Percentiles rank a stretch among this genome's conserved stretches.
Evolutionary conservation across 2,329 filamentous ascomycete genomes (phyloP).

Genomic region (Microsporum audouinii): DNA sequence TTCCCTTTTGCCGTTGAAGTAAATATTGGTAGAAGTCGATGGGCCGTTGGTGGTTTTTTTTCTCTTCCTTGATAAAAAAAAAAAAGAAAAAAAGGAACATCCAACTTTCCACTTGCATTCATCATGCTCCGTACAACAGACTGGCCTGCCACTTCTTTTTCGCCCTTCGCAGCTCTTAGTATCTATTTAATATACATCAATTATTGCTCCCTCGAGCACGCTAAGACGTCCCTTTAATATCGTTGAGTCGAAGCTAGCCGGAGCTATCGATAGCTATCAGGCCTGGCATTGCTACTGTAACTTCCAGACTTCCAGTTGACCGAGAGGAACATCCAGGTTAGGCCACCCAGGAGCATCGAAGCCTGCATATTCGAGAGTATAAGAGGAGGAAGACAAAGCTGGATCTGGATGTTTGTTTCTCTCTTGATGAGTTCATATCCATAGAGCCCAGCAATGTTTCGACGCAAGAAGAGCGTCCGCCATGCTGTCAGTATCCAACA

Average conservation of each 20-base stretch:
- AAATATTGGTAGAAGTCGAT: neutral
- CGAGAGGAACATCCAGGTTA: too few relatives aligned
- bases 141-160: neutral
- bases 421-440: neutral
- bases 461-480: slow-evolving; percentile 32
- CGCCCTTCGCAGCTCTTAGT: neutral
- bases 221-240: neutral
- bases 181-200: neutral
- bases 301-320: neutral
- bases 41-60: neutral
- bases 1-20: neutral
- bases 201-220: neutral
- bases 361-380: neutral
- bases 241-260: neutral
- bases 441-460: slow-evolving; percentile 25
- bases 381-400: neutral
- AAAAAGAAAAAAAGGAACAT: neutral
- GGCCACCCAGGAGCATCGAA: neutral
- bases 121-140: neutral
- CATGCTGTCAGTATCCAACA: slow-evolving; percentile 30
- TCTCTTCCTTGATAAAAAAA: neutral
- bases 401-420: neutral
- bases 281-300: neutral
- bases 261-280: neutral
- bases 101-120: neutral